Base-by-base conservation (phyloP, 2,329 filamentous ascomycete genomes). In the Coniochaeta sp. region DNA sequence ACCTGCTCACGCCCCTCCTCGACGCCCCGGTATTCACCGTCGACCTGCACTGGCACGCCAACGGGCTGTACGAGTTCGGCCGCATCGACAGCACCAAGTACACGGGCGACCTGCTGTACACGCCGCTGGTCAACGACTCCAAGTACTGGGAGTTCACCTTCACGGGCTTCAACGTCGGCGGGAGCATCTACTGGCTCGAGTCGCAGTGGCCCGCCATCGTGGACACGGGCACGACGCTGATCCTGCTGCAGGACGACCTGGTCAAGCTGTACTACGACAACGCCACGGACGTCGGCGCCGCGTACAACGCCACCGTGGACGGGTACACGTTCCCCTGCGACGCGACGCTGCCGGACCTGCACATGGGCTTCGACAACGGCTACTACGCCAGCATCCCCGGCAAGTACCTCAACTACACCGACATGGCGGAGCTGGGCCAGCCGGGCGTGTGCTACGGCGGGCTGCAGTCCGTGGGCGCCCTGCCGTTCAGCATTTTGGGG, bases 391-490 rank as follows among this genome's bases (percentile, higher is more conserved):
- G 74, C 19, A 75, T 87, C 10, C 77, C 81, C 1, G 82, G 83
- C 7, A 65, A 71, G 26, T 76, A 78, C 61, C 73, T 87, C 26
- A 72, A 72, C 50, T 73, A 70, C 57, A 79, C 56, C 76, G 81
- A 84, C 66, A 77, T 83, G 1, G 73, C 80, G 26, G 72, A 78
- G 14, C 73, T 79, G 17, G 54, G 54, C 34, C 77, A 79, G 12
- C 74, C 74, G 2, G 78, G 78, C 30, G 78, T 71, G 60, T 95
- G 91, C 79, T 93, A 84, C 71, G 90, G 90, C 59, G 91, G 90
- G 56, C 82, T 96, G 63, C 91, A 95, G 78, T 79, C 75, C 36
- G 72, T 77, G 50, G 73, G 72, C 17, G 69, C 68, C 26, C 66
- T 77, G 57, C 68, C 70, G 1, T 79, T 87, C 63, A 84, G 81